Evolutionary conservation across 345 rosid species (phyloP).

Genomic region (Garcia nutans): DNA sequence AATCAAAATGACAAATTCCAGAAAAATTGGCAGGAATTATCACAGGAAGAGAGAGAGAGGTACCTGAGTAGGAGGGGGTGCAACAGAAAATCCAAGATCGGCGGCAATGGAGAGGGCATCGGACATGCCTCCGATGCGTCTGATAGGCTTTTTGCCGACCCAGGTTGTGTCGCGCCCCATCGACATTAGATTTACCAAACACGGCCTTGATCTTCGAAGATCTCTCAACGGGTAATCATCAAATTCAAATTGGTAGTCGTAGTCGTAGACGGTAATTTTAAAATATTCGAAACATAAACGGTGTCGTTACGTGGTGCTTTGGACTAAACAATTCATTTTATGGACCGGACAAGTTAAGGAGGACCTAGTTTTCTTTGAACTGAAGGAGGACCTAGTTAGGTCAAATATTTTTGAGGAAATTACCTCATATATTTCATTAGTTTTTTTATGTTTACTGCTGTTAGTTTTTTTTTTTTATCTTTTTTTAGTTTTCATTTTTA

Average conservation of each 20-base stretch:
- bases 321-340: no score
- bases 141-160: constrained; percentile 89
- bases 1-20: background rate
- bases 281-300: background rate
- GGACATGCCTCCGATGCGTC: constrained; percentile 95
- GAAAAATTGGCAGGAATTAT: background rate
- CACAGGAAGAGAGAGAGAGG: background rate
- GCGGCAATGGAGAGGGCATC: constrained; percentile 97
- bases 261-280: background rate
- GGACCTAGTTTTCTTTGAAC: no score
- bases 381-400: no score
- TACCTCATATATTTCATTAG: no score
- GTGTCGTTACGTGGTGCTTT: no score
- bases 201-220: background rate
- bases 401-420: no score
- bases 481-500: no score
- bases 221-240: background rate
- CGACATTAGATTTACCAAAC: constrained; percentile 46
- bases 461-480: no score
- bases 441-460: no score
- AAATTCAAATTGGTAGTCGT: no score
- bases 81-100: constrained; percentile 88
- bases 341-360: no score
- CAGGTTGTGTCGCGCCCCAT: constrained; percentile 83
- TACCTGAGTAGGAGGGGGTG: constrained; percentile 82